These are phyloP conservation scores for Venturia nashicola DNA, from an alignment of 2,329 filamentous ascomycete species.

Conservation along the genomic window DNA sequence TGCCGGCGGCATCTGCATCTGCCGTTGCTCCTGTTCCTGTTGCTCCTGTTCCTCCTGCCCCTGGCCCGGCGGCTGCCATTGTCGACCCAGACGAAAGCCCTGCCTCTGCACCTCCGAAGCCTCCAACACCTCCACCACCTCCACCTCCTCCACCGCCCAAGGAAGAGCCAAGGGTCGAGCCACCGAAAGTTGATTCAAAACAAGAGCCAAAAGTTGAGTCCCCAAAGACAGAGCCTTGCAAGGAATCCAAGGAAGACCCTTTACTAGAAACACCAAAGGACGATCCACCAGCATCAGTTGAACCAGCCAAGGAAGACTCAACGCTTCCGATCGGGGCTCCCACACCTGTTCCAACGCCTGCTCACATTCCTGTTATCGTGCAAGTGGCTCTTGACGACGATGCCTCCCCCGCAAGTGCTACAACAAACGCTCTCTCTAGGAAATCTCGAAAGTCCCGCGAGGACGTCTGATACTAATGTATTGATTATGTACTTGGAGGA, in stretches of 20 bases:
- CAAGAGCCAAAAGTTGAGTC: background rate
- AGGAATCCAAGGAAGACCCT: background rate
- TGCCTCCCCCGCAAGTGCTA: background rate
- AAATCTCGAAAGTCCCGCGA: background rate
- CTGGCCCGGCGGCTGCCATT: background rate
- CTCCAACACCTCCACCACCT: background rate
- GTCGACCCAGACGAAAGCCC: conserved; percentile 11
- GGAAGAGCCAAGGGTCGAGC: background rate
- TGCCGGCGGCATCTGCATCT: background rate
- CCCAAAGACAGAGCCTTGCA: background rate
- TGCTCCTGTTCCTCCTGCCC: background rate
- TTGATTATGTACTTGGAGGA: background rate
- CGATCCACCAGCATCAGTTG: background rate
- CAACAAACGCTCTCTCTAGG: background rate
- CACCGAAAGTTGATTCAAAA: background rate
- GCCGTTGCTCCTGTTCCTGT: background rate
- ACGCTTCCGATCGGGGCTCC: background rate
- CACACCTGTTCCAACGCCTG: background rate
- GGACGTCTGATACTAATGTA: background rate
- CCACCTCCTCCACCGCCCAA: background rate
- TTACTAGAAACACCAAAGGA: background rate
- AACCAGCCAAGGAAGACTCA: background rate
- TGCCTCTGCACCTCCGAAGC: conserved; percentile 5
- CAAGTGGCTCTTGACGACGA: background rate
- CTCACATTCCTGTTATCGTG: background rate